These are phyloP conservation scores for Trichophyton benhamiae DNA, from an alignment of 2,329 filamentous ascomycete species.

Conservation along the genomic window DNA sequence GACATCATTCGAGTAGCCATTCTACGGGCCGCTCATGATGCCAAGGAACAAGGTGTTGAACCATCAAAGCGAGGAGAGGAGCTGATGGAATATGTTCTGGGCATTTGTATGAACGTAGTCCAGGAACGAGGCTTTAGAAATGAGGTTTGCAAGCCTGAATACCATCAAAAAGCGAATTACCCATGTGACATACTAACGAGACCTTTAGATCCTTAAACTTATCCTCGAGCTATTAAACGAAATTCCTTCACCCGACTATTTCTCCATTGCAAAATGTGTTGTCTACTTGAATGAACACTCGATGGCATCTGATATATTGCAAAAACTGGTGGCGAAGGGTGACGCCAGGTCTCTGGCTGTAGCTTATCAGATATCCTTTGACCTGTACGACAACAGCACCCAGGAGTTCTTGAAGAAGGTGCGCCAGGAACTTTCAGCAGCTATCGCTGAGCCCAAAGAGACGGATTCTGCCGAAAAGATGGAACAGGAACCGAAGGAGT, in stretches of 20 bases:
- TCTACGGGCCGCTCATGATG: conserved; percentile 74
- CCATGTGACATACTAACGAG: background rate
- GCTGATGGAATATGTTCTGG: conserved; percentile 88
- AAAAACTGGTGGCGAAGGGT: conserved; percentile 65
- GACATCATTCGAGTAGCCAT: conserved; percentile 79
- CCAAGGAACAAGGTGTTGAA: conserved; percentile 53
- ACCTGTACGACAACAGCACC: conserved; percentile 95
- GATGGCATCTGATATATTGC: conserved; percentile 76
- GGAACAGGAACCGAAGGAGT: conserved; percentile 44
- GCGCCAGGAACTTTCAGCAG: conserved; percentile 60
- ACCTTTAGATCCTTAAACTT: conserved; percentile 61
- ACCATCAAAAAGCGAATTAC: background rate
- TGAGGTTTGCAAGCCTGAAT: conserved; percentile 35
- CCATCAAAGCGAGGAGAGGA: conserved; percentile 60
- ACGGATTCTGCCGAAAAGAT: conserved; percentile 39
- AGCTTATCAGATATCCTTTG: conserved; percentile 95
- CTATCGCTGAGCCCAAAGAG: conserved; percentile 31
- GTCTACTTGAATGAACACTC: conserved; percentile 89
- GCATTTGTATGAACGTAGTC: conserved; percentile 95
- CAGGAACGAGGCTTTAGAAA: conserved; percentile 80
- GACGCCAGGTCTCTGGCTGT: conserved; percentile 68
- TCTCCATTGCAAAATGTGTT: conserved; percentile 94
- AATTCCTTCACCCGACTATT: conserved; percentile 87
- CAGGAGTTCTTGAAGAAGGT: conserved; percentile 93
- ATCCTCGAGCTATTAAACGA: conserved; percentile 94